Percentiles rank a stretch among this genome's conserved stretches.
Evolutionary conservation across 768 basidiomycete genomes (phyloP).

Genomic region (Phanerodontia chrysosporium): DNA sequence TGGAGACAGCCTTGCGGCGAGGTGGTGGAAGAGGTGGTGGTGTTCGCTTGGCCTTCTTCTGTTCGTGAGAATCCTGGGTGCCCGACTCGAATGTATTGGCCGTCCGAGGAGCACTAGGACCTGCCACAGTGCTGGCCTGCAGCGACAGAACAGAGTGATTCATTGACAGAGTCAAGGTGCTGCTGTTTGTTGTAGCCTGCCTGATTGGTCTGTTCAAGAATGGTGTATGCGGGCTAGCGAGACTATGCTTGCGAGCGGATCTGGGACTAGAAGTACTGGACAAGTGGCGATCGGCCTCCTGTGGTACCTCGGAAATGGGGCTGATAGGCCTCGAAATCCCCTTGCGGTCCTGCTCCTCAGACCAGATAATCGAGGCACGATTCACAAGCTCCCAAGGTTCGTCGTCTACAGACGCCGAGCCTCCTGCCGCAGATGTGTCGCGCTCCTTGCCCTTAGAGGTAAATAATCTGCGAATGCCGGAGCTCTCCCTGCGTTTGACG

Average conservation of each 20-base stretch:
- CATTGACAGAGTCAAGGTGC: not conserved
- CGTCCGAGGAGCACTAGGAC: not conserved
- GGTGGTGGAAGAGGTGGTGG: constrained; percentile 11
- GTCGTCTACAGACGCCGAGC: not conserved
- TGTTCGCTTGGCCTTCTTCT: constrained; percentile 2
- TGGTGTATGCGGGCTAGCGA: not conserved
- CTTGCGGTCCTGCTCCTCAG: not conserved
- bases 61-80: not conserved
- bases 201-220: constrained; percentile 16
- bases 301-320: not conserved
- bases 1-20: constrained; percentile 5
- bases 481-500: constrained; percentile 38
- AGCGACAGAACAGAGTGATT: constrained; percentile 5
- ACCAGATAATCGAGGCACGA: not conserved
- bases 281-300: not conserved
- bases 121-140: not conserved
- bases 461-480: constrained; percentile 20
- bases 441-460: constrained; percentile 24
- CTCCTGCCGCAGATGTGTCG: constrained; percentile 5
- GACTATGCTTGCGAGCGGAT: not conserved
- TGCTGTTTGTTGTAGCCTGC: not conserved
- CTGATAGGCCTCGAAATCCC: not conserved
- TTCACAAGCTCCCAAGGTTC: constrained; percentile 15
- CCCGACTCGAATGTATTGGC: not conserved
- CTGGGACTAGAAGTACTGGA: not conserved